Evolutionary conservation across 2,329 filamentous ascomycete species (phyloP), one percentile per base, ranked within the genome.

Genomic region (Alternaria burnsii): DNA sequence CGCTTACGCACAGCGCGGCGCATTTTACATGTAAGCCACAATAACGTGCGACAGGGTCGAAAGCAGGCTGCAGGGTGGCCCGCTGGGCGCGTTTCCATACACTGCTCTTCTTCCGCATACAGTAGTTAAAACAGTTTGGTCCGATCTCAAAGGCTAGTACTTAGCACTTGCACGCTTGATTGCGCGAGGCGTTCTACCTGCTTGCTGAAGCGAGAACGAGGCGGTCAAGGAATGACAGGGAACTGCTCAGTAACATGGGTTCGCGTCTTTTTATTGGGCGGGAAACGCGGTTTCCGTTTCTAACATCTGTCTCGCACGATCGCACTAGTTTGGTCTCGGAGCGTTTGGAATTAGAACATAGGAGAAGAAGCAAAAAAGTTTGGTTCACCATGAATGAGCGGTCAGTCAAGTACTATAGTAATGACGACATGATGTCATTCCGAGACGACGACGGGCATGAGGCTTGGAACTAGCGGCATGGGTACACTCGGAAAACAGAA

Each of bases 1-100:
- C 59, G 59, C 55, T 61, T 61, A 42, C 43, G 51, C 52, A 54
- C 60, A 53, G 32, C 32, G 32, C 32, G 32, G 14, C 32, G 32
- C 32, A 36, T 36, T 12, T 36, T 36, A 36, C 32, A 36, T 36
- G 32, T 36, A 14, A 30, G 46, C 46, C 46, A 48, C 60, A 58
- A 60, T 48, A 63, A 63, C 61, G 61, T 60, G 61, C 22, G 14
- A 16, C 32, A 1, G 32, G 32, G 32, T 36, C 32, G 32, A 14
- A 11, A 12, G 6, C 32, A 58, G 46, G 44, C 28, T 5, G 32
- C 34, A 40, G 24, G 36, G 14, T 38, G 30, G 32, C 30, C 30
- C 30, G 46, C 30, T 36, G 18, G 30, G 46, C 20, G 46, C 24
- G 24, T 26, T 26, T 26, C 24, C 24, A 8, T 8, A 26, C 24